Evolutionary conservation across 371 early-diverging fungal genomes (phyloP), one percentile per base, ranked within the genome.

Genomic region (Edhazardia aedis): DNA sequence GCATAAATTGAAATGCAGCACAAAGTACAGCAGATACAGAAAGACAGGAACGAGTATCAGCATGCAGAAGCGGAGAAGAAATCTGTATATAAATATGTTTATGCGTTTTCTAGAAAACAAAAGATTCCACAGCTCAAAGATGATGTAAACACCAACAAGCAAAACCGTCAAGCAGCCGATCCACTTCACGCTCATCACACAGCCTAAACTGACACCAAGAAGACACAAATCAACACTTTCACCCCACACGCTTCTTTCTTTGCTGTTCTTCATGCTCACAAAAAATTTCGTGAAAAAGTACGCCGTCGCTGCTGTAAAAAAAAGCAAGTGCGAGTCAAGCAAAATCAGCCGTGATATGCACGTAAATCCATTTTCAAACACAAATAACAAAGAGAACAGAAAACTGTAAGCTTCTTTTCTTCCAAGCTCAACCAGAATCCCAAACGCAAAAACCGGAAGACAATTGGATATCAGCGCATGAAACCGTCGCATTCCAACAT

Each of bases 91-190:
- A 78, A 47, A 78, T 51, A 84, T 82, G 84, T 58, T 87, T 86
- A 61, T 70, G 64, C 26, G 76, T 21, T 56, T 84, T 84, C 6
- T 74, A 69, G 26, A 68, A 64, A 75, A 65, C 12, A 84, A 74
- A 68, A 83, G 75, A n/a, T 72, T 71, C 80, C 85, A 93, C 4
- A 94, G 76, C 46, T 88, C 88, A 48, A 85, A 82, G 14, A 92
- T 69, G 0, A 93, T 93, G 65, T 85, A 78, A 50, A 88, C 50
- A 4, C 96, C 96, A 27, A 91, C 90, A 16, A 88, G 69, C 4
- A 87, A 85, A 2, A 86, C 84, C 14, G 82, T 81, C 69, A 98
- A 83, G 43, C 90, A 73, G 0, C 96, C 99, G 26, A 98, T 91
- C 99, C 96, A 98, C 68, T 98, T 98, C 14, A 93, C 81, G 74